A percentile compares a stretch with the other conserved stretches of the same genome.
These are phyloP conservation scores for Phylloporus scabripes DNA, from an alignment of 768 basidiomycete genomes.

Conservation along the genomic window DNA sequence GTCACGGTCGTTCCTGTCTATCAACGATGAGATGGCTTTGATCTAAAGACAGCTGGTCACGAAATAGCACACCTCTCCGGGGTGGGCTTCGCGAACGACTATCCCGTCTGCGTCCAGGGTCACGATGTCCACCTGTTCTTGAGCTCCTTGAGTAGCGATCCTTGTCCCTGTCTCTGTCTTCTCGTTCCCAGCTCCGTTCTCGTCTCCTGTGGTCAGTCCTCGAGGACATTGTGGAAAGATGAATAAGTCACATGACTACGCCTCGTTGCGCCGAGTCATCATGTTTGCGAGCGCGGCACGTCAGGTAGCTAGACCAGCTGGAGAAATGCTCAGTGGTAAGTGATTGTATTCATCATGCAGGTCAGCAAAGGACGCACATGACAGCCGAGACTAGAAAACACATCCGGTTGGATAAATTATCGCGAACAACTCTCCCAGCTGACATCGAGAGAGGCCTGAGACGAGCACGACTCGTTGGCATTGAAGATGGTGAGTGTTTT, in stretches of 20 bases:
- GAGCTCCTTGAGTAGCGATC: slow-evolving; percentile 41
- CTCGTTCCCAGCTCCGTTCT: slow-evolving; percentile 60
- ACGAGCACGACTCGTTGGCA: slow-evolving; percentile 40
- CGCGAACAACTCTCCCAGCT: slow-evolving; percentile 45
- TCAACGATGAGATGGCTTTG: slow-evolving; percentile 1
- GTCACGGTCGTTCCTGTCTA: slow-evolving; percentile 34
- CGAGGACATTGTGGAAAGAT: slow-evolving; percentile 51
- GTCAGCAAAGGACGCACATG: slow-evolving; percentile 4
- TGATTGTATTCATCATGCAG: background rate
- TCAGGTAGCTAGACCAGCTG: slow-evolving; percentile 9
- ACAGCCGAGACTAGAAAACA: slow-evolving; percentile 31
- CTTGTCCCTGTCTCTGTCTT: slow-evolving; percentile 37
- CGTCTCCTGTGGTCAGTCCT: slow-evolving; percentile 50
- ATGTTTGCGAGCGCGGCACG: slow-evolving; percentile 25
- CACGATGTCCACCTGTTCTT: slow-evolving; percentile 30
- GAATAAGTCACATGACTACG: slow-evolving; percentile 27
- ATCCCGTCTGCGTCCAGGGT: slow-evolving; percentile 30
- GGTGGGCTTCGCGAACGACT: slow-evolving; percentile 37
- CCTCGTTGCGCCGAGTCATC: background rate
- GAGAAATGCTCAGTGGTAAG: slow-evolving; percentile 13
- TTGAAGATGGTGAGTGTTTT: slow-evolving; percentile 33
- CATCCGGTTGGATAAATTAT: slow-evolving; percentile 46
- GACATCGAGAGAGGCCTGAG: slow-evolving; percentile 48
- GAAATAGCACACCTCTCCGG: slow-evolving; percentile 26
- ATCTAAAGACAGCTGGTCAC: background rate